These are phyloP conservation scores for Penicillium nucicola DNA, from an alignment of 495 filamentous ascomycete species.

Conservation along the genomic window DNA sequence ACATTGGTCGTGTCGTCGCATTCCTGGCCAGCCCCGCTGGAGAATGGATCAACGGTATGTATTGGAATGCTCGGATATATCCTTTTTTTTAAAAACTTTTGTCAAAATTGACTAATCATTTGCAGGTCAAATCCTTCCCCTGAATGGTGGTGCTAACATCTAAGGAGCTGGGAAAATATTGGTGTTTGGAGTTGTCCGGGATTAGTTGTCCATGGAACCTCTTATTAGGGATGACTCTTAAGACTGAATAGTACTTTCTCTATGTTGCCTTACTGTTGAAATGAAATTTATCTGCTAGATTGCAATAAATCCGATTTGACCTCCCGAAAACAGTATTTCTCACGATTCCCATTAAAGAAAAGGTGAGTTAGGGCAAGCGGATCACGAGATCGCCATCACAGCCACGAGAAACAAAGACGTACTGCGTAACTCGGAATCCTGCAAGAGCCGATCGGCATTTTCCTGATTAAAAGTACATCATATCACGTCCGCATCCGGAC, in stretches of 20 bases:
- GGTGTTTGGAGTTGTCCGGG: neutral
- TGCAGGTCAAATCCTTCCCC: slow-evolving; percentile 30
- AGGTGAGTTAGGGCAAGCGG: too few relatives aligned
- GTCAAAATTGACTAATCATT: neutral
- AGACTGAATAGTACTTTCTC: neutral
- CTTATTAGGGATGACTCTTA: neutral
- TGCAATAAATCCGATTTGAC: too few relatives aligned
- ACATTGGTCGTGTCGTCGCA: slow-evolving; percentile 57
- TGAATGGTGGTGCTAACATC: slow-evolving; percentile 36
- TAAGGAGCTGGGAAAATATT: slow-evolving; percentile 5
- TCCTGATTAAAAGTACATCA: neutral
- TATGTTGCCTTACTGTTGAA: neutral
- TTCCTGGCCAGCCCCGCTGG: slow-evolving; percentile 54
- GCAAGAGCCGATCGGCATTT: neutral
- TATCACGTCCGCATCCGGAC: slow-evolving; percentile 9
- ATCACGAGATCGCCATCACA: too few relatives aligned
- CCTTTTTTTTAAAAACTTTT: too few relatives aligned
- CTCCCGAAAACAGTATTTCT: too few relatives aligned
- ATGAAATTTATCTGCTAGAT: too few relatives aligned
- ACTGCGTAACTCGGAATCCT: too few relatives aligned
- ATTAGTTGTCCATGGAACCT: neutral
- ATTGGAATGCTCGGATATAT: slow-evolving; percentile 14
- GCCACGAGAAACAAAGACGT: too few relatives aligned
- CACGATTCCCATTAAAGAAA: too few relatives aligned
- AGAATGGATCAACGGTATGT: slow-evolving; percentile 61